phyloP scores from a whole-genome alignment of 2,329 filamentous ascomycete species.

The Arthrinium phaeospermum region DNA sequence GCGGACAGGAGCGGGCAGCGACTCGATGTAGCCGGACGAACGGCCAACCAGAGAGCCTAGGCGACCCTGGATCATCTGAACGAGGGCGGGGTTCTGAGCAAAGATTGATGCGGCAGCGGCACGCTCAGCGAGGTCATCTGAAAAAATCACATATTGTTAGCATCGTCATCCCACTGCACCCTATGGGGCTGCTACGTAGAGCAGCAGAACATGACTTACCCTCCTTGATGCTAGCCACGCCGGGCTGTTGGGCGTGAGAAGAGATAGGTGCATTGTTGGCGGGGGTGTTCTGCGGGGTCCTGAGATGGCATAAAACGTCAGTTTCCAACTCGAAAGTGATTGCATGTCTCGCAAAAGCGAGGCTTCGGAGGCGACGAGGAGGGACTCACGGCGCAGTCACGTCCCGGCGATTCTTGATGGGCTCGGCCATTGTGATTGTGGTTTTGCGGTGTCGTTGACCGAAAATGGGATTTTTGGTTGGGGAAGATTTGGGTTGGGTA shows the following conservation, averaged over 20 bases:
- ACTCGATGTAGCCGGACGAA: conserved; percentile 98
- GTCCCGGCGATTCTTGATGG: conserved; percentile 69
- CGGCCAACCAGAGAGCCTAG: conserved; percentile 91
- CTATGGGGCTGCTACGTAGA: background rate
- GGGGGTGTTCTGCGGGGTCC: conserved; percentile 98
- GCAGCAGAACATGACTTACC: conserved; percentile 63
- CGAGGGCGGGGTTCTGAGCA: conserved; percentile 91
- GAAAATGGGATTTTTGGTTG: conserved; percentile 30
- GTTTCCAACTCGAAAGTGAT: conserved; percentile 6
- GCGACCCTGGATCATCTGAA: conserved; percentile 97
- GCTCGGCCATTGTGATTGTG: conserved; percentile 61
- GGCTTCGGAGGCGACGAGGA: conserved; percentile 20
- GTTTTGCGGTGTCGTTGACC: conserved; percentile 32
- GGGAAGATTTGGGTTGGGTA: conserved; percentile 21
- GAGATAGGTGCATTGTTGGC: conserved; percentile 95
- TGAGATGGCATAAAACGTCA: conserved; percentile 47
- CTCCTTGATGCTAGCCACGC: conserved; percentile 94
- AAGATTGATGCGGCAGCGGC: conserved; percentile 89
- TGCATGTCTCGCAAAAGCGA: conserved; percentile 13
- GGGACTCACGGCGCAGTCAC: conserved; percentile 62
- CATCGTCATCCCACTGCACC: conserved; percentile 20
- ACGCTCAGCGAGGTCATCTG: conserved; percentile 86
- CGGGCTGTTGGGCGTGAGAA: conserved; percentile 94
- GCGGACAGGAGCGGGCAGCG: conserved; percentile 85
- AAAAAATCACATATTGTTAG: conserved; percentile 31